These are phyloP conservation scores for Cadophora sp. DNA, from an alignment of 2,329 filamentous ascomycete genomes.

Conservation along the genomic window DNA sequence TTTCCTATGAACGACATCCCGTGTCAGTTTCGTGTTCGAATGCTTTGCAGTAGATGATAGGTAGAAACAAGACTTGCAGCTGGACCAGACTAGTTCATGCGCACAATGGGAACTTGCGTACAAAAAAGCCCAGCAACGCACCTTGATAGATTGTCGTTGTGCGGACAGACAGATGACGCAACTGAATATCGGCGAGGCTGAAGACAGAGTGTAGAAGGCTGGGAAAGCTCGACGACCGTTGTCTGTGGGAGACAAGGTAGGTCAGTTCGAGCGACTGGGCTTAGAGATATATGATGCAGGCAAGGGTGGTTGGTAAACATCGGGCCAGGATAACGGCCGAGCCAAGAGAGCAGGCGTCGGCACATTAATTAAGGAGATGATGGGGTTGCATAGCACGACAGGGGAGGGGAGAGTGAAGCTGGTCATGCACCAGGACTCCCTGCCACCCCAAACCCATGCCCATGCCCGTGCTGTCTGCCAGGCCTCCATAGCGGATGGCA, in stretches of 20 bases:
- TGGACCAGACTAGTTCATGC: constrained; percentile 32
- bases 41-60: constrained; percentile 19
- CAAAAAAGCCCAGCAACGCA: constrained; percentile 25
- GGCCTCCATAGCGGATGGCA: constrained; percentile 38
- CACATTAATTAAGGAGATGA: constrained; percentile 41
- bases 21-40: constrained; percentile 31
- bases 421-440: constrained; percentile 37
- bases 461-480: constrained; percentile 3
- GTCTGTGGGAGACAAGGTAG: constrained; percentile 40
- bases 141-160: neutral
- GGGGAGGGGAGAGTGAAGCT: constrained; percentile 32
- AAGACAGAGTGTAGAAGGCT: constrained; percentile 33
- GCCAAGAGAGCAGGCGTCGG: constrained; percentile 36
- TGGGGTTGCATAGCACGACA: constrained; percentile 35
- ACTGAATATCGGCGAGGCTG: constrained; percentile 28
- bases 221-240: constrained; percentile 34
- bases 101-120: constrained; percentile 36
- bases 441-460: neutral
- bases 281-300: constrained; percentile 43
- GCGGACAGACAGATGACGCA: constrained; percentile 11
- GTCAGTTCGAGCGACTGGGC: constrained; percentile 37
- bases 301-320: constrained; percentile 43
- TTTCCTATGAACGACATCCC: constrained; percentile 18
- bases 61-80: constrained; percentile 28
- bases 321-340: constrained; percentile 20